phyloP scores from a whole-genome alignment of 441 rosid genomes.

The Geranium incanum region DNA sequence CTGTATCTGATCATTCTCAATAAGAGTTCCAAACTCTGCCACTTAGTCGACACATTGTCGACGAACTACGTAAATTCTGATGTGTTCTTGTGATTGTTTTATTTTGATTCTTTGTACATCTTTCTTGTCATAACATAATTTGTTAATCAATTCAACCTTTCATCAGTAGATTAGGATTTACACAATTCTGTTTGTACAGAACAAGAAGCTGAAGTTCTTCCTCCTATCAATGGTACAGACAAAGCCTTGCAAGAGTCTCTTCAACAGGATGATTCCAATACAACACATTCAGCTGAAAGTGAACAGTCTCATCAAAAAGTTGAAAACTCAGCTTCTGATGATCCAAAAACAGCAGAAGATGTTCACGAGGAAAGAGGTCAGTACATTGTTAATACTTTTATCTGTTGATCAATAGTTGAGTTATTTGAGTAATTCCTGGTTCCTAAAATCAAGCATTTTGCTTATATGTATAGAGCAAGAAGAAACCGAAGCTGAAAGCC shows the following conservation, averaged over 20 bases:
- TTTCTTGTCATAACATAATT: background rate
- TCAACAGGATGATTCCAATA: background rate
- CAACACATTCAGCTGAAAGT: background rate
- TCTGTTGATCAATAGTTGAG: background rate
- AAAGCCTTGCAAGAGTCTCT: background rate
- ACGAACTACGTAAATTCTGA: too few relatives aligned
- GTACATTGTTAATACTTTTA: background rate
- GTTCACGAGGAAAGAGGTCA: background rate
- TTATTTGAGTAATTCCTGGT: background rate
- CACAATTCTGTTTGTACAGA: conserved; percentile 18
- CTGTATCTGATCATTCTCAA: too few relatives aligned
- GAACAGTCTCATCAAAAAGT: background rate
- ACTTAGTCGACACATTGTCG: too few relatives aligned
- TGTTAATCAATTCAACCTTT: background rate
- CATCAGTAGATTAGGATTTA: background rate
- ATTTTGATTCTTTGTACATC: too few relatives aligned
- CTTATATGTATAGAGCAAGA: background rate
- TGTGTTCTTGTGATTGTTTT: too few relatives aligned
- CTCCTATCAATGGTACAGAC: background rate
- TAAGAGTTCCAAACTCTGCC: too few relatives aligned
- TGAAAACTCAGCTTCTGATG: background rate
- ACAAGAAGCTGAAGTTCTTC: conserved; percentile 20
- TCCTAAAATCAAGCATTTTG: background rate
- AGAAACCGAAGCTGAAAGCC: background rate
- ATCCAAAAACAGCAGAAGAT: background rate